Base-by-base conservation (phyloP, 1,139 yeast genomes). In the Geotrichum candidum region DNA sequence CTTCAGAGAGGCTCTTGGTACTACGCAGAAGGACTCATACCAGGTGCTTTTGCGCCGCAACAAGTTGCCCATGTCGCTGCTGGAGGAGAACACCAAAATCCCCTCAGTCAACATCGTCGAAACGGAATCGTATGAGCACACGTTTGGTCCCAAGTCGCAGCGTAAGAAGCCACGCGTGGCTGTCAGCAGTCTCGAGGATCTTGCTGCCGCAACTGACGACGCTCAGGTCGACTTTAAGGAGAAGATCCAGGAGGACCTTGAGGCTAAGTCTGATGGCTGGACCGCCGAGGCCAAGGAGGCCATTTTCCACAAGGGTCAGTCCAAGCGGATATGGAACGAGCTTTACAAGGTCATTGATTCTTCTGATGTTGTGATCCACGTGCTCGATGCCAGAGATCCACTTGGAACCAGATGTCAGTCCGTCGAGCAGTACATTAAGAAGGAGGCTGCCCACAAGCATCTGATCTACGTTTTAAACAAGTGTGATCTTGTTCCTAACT, bases 281-380 rank as follows among this genome's bases (percentile, higher is more conserved):
- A 82, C 95, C 6, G 87, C 87, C 68, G 95, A 89, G 69, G 96
- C 97, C 45, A 90, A 90, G 73, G 99, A 94, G 76, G 94, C 95
- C 64, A 91, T 94, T 76, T 94, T 94, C 81, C 87, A 87, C 73
- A 94, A 94, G 75, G 99, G 99, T 70, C 98, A 94, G 78, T 91
- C 97, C 60, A 94, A 94, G 77, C 88, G 99, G 79, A 94, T 94
- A 70, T 94, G 99, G 99, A 94, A 94, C 75, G 99, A 94, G 75
- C 81, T 94, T 65, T 94, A 94, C 77, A 94, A 94, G 74, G 97
- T 94, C 61, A 92, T 94, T 70, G 99, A 94, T 76, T 94, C 98
- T 10, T 88, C 97, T 0, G 99, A 94, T 78, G 98, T 94, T 60
- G 96, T 94, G 53, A 89, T 94, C 65, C 98, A 94, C 71, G 98